Percentiles rank a stretch among this genome's conserved stretches.
These are phyloP conservation scores for Fusarium secorum DNA, from an alignment of 2,329 filamentous ascomycete genomes.

Conservation along the genomic window DNA sequence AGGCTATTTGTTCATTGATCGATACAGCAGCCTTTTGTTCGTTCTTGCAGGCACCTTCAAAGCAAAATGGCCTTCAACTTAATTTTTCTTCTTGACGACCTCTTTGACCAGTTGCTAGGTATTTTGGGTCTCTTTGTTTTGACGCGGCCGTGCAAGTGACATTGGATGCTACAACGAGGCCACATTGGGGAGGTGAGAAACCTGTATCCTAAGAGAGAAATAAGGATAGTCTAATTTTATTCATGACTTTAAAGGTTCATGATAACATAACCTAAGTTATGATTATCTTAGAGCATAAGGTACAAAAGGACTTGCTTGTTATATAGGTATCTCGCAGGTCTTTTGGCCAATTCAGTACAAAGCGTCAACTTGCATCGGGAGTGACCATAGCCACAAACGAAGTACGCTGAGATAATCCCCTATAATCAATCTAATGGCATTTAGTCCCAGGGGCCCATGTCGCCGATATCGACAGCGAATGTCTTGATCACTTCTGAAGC, in stretches of 20 bases:
- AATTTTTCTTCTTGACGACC: too few relatives aligned
- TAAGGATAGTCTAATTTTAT: neutral
- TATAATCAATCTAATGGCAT: too few relatives aligned
- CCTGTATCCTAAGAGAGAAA: neutral
- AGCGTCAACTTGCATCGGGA: too few relatives aligned
- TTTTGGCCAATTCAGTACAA: neutral
- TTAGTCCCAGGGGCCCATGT: too few relatives aligned
- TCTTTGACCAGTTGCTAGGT: too few relatives aligned
- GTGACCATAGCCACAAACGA: too few relatives aligned
- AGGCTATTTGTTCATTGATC: too few relatives aligned
- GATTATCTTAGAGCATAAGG: rapidly evolving
- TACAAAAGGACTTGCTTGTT: neutral
- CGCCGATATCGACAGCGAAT: neutral
- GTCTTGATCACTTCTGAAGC: neutral
- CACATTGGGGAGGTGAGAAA: rapidly evolving
- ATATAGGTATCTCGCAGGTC: too few relatives aligned
- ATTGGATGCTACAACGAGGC: neutral
- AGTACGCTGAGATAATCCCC: too few relatives aligned
- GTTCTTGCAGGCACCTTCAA: too few relatives aligned
- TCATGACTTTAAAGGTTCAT: neutral
- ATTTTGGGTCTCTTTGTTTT: neutral
- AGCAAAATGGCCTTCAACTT: too few relatives aligned
- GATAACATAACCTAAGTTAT: neutral
- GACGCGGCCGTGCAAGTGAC: neutral
- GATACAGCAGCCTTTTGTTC: too few relatives aligned